Base-by-base conservation (phyloP, 1,284 basidiomycete species). In the Hymenochaete sp. region DNA sequence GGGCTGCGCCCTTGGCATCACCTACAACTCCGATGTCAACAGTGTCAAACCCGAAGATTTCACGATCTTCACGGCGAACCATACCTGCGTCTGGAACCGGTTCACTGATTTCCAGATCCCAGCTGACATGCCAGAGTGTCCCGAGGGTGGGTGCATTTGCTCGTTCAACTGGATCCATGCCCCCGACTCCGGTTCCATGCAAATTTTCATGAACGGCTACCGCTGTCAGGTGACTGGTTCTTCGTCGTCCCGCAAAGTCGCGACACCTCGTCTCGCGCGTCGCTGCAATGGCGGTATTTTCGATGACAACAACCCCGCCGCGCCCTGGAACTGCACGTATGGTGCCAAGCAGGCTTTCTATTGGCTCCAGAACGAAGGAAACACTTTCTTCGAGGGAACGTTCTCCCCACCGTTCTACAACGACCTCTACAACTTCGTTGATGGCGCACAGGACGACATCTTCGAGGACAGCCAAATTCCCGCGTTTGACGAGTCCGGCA, bases 141-240 rank as follows among this genome's bases (percentile, higher is more conserved):
- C 81, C 0, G 57, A 70, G 1, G 75, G 70, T 9, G 75, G 73
- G 26, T 87, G 84, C 57, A 72, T 67, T 18, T 86, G 84, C 59
- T 71, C 77, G 4, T 88, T 75, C 67, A 78, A 78, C 58, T 89
- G 84, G 84, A 73, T 82, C 21, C 81, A 83, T 57, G 67, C 67
- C 1, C 53, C 62, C 5, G 64, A 73, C 48, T 66, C 65, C 26
- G 71, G 72, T 29, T 52, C 63, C 10, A 65, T 69, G 55, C 70
- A 75, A 53, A 72, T 72, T 53, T 87, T 82, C 65, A 82, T 85
- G 77, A 82, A 73, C 42, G 76, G 77, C 19, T 87, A 86, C 71
- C 73, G 76, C 53, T 88, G 85, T 66, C 71, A 73, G 38, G 65
- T 87, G 36, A 74, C 75, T 1, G 70, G 71, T 37, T 64, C 77